These are phyloP conservation scores for Anthracocystis walkeri DNA, from an alignment of 1,284 basidiomycete species.

Conservation along the genomic window DNA sequence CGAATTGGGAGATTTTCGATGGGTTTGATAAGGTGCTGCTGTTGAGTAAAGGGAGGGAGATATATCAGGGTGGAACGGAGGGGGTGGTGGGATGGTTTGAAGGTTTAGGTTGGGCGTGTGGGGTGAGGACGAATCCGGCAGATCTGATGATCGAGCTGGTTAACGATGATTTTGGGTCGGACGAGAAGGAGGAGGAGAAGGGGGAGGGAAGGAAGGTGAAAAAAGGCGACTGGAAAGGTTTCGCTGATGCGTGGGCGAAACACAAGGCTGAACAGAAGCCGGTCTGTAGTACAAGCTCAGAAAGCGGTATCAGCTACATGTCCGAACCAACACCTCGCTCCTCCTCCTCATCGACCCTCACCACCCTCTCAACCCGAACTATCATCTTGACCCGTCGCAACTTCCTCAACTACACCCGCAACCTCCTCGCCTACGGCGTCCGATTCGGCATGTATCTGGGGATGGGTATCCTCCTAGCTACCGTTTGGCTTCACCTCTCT, in stretches of 20 bases:
- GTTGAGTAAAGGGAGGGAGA: conserved; percentile 59
- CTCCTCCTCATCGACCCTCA: neutral
- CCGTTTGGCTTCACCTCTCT: conserved; percentile 75
- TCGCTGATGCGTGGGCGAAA: conserved; percentile 23
- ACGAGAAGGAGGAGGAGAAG: neutral
- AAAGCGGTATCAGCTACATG: neutral
- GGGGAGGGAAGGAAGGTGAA: conserved; percentile 1
- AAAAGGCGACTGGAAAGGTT: conserved; percentile 25
- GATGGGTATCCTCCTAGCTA: conserved; percentile 71
- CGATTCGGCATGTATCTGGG: conserved; percentile 75
- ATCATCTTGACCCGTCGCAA: conserved; percentile 44
- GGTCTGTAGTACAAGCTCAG: neutral
- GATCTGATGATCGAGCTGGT: conserved; percentile 66
- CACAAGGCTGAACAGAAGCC: neutral
- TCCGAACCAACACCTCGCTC: neutral
- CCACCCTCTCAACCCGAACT: conserved; percentile 1
- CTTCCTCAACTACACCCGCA: conserved; percentile 66
- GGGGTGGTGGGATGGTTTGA: conserved; percentile 56
- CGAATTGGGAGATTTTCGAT: conserved; percentile 66
- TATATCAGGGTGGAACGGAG: conserved; percentile 53
- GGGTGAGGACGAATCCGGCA: conserved; percentile 62
- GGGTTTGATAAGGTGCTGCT: conserved; percentile 66
- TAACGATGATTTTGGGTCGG: conserved; percentile 59
- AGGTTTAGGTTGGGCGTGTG: conserved; percentile 45
- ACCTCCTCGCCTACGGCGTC: conserved; percentile 77